phyloP scores from a whole-genome alignment of 345 rosid species.

The Viola odorata region DNA sequence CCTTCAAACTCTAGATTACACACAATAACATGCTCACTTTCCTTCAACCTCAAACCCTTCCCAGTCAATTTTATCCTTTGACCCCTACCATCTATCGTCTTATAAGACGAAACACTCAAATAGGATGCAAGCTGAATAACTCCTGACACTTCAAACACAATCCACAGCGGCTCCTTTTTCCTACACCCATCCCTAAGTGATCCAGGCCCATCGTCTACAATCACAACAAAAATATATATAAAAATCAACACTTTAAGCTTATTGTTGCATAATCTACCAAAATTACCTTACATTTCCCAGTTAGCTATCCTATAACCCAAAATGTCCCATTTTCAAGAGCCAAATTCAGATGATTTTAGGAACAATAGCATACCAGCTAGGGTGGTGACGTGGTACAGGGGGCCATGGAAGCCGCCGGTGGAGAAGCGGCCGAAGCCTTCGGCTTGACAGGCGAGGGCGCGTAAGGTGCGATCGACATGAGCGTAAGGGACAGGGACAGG shows the following conservation, averaged over 20 bases:
- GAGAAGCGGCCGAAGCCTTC: constrained; percentile 87
- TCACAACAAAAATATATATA: neutral
- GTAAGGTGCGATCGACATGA: constrained; percentile 59
- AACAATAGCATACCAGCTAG: constrained; percentile 43
- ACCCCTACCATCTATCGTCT: constrained; percentile 94
- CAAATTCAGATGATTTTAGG: neutral
- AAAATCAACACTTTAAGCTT: neutral
- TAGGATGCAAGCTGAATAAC: constrained; percentile 55
- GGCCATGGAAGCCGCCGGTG: constrained; percentile 75
- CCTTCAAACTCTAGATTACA: constrained; percentile 90
- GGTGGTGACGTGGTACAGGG: constrained; percentile 57
- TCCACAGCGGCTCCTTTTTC: constrained; percentile 81
- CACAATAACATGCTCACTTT: constrained; percentile 74
- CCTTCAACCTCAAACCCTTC: constrained; percentile 84
- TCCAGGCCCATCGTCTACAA: constrained; percentile 87
- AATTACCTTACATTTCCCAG: neutral
- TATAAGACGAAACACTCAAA: constrained; percentile 71
- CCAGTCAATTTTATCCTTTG: constrained; percentile 77
- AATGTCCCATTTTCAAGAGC: neutral
- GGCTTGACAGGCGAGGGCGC: constrained; percentile 78
- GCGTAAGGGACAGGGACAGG: constrained; percentile 42
- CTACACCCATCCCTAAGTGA: constrained; percentile 75
- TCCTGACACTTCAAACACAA: constrained; percentile 77
- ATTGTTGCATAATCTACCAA: neutral
- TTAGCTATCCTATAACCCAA: neutral